phyloP scores from a whole-genome alignment of 129 eudicot species.

The Tagetes patula region DNA sequence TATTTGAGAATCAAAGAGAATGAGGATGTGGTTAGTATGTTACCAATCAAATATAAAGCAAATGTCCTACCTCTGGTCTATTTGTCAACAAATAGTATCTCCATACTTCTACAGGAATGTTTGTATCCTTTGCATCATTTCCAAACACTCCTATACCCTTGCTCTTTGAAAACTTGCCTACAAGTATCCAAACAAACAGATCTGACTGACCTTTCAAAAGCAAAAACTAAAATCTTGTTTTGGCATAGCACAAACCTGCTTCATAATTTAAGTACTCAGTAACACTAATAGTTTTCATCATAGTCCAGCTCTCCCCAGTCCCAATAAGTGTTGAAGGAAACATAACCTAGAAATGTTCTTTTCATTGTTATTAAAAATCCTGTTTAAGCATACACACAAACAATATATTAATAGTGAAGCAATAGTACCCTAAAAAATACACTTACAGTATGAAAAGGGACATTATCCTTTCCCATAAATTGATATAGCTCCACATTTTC shows the following conservation, averaged over 20 bases:
- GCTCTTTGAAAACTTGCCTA: conserved; percentile 74
- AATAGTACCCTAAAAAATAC: neutral
- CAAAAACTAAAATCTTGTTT: conserved; percentile 39
- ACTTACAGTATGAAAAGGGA: conserved; percentile 84
- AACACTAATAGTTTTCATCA: conserved; percentile 75
- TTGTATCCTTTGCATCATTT: conserved; percentile 76
- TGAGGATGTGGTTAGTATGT: too few relatives aligned
- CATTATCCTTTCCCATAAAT: conserved; percentile 94
- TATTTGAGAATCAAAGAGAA: neutral
- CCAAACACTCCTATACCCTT: conserved; percentile 90
- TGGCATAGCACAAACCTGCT: conserved; percentile 46
- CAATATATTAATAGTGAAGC: neutral
- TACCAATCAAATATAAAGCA: neutral
- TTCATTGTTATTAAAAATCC: neutral
- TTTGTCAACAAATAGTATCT: conserved; percentile 73
- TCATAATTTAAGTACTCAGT: conserved; percentile 84
- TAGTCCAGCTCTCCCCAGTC: conserved; percentile 74
- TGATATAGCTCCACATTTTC: conserved; percentile 84
- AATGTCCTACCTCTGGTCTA: conserved; percentile 68
- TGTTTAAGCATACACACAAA: neutral
- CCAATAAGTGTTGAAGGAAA: conserved; percentile 84
- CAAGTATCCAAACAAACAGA: conserved; percentile 1
- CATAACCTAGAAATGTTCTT: conserved; percentile 52
- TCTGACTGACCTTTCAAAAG: neutral
- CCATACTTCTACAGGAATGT: conserved; percentile 92